These are phyloP conservation scores for Picochlorum costavermella DNA, from an alignment of 139 green algal genomes.

Conservation along the genomic window DNA sequence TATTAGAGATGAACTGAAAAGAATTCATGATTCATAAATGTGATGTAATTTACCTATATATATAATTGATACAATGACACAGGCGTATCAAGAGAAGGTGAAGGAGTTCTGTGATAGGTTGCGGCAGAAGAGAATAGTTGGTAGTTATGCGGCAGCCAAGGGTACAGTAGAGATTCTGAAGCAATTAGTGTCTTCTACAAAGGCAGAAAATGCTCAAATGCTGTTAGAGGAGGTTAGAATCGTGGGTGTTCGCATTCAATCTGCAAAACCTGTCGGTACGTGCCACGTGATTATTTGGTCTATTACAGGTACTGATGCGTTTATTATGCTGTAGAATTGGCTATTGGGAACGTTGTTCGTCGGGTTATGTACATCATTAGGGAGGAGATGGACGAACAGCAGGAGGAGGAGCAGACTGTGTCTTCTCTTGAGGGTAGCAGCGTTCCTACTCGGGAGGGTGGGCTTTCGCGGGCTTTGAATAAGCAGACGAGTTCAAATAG, in stretches of 20 bases:
- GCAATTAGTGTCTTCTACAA: constrained; percentile 52
- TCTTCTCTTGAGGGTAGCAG: neutral
- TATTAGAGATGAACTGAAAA: constrained; percentile 1
- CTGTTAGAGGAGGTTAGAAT: constrained; percentile 66
- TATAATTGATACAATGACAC: neutral
- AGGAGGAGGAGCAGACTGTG: constrained; percentile 25
- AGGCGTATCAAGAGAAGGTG: constrained; percentile 27
- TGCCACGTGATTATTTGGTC: neutral
- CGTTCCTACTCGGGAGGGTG: constrained; percentile 8
- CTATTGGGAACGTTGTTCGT: constrained; percentile 86
- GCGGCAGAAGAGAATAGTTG: constrained; percentile 47
- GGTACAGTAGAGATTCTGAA: constrained; percentile 70
- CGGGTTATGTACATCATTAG: constrained; percentile 89
- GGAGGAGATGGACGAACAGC: constrained; percentile 64
- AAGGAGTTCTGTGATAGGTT: constrained; percentile 62
- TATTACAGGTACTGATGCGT: constrained; percentile 1
- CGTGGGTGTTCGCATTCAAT: constrained; percentile 59
- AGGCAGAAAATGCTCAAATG: constrained; percentile 37
- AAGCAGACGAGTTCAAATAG: neutral
- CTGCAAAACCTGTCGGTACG: constrained; percentile 65
- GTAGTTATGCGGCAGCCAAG: constrained; percentile 55
- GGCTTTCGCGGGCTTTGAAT: constrained; percentile 20
- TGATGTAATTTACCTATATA: neutral
- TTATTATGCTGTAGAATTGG: constrained; percentile 61
- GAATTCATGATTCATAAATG: neutral